Base-by-base conservation (phyloP, 306 rosid species). In the Alnus glutinosa region DNA sequence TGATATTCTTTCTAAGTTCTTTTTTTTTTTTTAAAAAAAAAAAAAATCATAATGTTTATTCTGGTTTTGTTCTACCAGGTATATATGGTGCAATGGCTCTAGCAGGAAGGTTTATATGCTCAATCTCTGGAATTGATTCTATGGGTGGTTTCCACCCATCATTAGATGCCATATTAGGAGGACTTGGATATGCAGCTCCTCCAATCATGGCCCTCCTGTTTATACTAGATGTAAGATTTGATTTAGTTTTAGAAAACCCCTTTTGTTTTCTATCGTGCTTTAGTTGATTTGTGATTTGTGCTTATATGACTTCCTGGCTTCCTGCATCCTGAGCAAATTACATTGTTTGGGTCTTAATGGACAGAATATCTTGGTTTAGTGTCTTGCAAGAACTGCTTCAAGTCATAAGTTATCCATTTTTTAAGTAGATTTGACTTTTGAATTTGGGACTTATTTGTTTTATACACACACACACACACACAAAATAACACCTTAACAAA, bases 201-300 rank as follows among this genome's bases (percentile, higher is more conserved):
- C 98, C 98, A 55, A 95, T 92, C 66, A 95, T 95, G 98, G 98
- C 94, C 39, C 98, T 95, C 70, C 87, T 95, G 13, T 92, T 95
- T 78, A 95, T 95, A 76, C 98, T 92, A 37, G 98, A 95, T 78
- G 98, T 95, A 76, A 86, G 92, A 77, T 79, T 37, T 42, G 30
- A n/a, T 39, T 10, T 58, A 6, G 49, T 50, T 62, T 11, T 23
- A 23, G 14, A 57, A 46, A 1, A 61, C 68, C 61, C 5, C 42
- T 8, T 42, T 7, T 71, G 23, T 46, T 30, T 3, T 78, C 55
- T 37, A 1, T 70, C 36, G 7, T 58, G 32, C 64, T 61, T 36
- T 52, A 70, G 7, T 55, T 51, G 23, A 2, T 64, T 70, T 68
- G 39, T 39, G 28, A 42, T 70, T 64, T 15, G 66, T 73, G 68